Evolutionary conservation across 179 eudicot species (phyloP).

Genomic region (Heliamphora ciliata): DNA sequence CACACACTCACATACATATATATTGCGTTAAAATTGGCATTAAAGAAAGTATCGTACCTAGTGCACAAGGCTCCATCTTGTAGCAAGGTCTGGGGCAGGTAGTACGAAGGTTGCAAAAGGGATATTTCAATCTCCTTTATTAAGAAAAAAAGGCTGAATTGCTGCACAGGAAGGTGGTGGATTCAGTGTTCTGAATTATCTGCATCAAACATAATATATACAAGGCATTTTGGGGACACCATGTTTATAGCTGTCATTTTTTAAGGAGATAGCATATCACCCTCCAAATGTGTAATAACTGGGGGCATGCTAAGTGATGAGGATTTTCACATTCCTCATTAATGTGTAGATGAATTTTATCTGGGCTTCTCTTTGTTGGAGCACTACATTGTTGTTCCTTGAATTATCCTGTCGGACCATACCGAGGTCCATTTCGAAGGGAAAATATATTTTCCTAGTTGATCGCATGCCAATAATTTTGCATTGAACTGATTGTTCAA

Average conservation of each 20-base stretch:
- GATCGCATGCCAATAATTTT: neutral
- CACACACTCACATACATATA: too few relatives aligned
- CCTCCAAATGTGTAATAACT: neutral
- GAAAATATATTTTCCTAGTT: neutral
- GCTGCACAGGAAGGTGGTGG: neutral
- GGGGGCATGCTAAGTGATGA: neutral
- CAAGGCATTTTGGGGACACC: neutral
- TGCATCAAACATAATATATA: neutral
- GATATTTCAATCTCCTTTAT: neutral
- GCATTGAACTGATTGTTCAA: constrained; percentile 4
- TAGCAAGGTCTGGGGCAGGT: neutral
- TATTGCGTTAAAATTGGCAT: too few relatives aligned
- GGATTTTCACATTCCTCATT: neutral
- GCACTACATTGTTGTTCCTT: constrained; percentile 1
- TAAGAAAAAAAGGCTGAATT: neutral
- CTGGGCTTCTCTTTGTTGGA: neutral
- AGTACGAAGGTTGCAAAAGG: neutral
- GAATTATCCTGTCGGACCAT: neutral
- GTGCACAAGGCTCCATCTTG: neutral
- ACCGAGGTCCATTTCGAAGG: neutral
- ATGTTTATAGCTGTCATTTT: neutral
- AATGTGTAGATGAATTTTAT: neutral
- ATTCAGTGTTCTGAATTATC: neutral
- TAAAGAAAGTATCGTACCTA: neutral
- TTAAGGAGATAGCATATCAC: neutral